These are phyloP conservation scores for Sarcomyxa edulis DNA, from an alignment of 768 basidiomycete species.

Conservation along the genomic window DNA sequence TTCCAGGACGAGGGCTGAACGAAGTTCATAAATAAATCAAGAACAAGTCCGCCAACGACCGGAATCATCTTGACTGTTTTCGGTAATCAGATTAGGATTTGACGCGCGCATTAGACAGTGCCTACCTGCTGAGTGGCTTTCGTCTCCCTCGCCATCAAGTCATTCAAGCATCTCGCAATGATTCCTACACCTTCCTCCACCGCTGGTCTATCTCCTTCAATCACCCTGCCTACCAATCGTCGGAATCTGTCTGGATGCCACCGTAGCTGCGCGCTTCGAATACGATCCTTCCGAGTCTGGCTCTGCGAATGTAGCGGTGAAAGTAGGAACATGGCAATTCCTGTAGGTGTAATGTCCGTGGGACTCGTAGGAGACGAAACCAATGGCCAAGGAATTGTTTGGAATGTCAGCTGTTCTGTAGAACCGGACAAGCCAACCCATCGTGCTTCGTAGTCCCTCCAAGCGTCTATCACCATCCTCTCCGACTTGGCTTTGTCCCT, in stretches of 20 bases:
- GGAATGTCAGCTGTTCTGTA: conserved; percentile 49
- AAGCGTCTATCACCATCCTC: conserved; percentile 46
- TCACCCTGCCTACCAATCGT: conserved; percentile 47
- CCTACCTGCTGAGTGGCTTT: conserved; percentile 7
- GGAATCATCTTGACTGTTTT: too few relatives aligned
- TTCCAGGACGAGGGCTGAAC: too few relatives aligned
- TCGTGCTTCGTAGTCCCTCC: conserved; percentile 58
- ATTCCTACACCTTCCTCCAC: conserved; percentile 64
- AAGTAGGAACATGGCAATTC: conserved; percentile 56
- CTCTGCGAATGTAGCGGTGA: conserved; percentile 58
- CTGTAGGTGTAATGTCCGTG: conserved; percentile 48
- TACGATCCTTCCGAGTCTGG: conserved; percentile 58
- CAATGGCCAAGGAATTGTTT: conserved; percentile 70
- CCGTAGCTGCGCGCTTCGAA: conserved; percentile 59
- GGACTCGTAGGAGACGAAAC: conserved; percentile 31
- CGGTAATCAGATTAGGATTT: too few relatives aligned
- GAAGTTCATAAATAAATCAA: too few relatives aligned
- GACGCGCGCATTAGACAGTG: too few relatives aligned
- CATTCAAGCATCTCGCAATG: conserved; percentile 64
- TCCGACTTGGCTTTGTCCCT: conserved; percentile 36
- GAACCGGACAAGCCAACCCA: conserved; percentile 51
- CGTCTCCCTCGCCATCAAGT: conserved; percentile 44
- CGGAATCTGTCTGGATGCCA: conserved; percentile 84
- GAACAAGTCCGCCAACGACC: too few relatives aligned
- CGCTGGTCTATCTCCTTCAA: conserved; percentile 39